Percentiles rank a stretch among this genome's conserved stretches.
Evolutionary conservation across 2,329 filamentous ascomycete genomes (phyloP).

Genomic region (Cordyceps farinosa): DNA sequence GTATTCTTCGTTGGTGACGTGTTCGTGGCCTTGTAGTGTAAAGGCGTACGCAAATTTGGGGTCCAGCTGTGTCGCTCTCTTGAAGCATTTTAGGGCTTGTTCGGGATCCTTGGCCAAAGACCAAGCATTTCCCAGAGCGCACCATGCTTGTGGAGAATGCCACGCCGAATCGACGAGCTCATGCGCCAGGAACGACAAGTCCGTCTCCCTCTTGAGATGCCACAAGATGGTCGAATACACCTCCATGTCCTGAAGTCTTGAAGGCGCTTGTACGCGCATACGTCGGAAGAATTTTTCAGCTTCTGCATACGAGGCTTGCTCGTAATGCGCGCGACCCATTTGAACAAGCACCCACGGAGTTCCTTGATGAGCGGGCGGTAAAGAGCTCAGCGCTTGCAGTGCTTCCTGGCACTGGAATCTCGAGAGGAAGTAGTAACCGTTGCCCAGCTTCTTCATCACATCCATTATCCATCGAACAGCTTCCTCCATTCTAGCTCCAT

Average conservation of each 20-base stretch:
- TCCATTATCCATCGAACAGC: conserved; percentile 74
- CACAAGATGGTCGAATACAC: conserved; percentile 98
- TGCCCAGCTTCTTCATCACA: conserved; percentile 75
- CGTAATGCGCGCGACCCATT: conserved; percentile 86
- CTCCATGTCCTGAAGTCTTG: conserved; percentile 90
- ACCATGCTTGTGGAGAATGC: conserved; percentile 93
- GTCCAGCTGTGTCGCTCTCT: conserved; percentile 85
- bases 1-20: conserved; percentile 93
- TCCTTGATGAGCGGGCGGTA: conserved; percentile 74
- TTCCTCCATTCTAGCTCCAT: conserved; percentile 67
- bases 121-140: conserved; percentile 90
- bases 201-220: conserved; percentile 90
- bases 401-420: conserved; percentile 78
- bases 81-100: conserved; percentile 91
- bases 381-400: conserved; percentile 65
- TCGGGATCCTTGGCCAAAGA: conserved; percentile 91
- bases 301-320: conserved; percentile 80
- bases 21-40: conserved; percentile 92
- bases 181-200: conserved; percentile 87
- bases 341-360: conserved; percentile 92
- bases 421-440: conserved; percentile 72
- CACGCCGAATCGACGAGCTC: conserved; percentile 84
- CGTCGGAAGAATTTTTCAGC: conserved; percentile 83
- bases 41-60: conserved; percentile 92
- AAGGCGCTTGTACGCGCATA: conserved; percentile 75